A percentile compares a stretch with the other conserved stretches of the same genome.
Evolutionary conservation across 139 green algal genomes (phyloP).

Genomic region (Chlorella sorokiniana): DNA sequence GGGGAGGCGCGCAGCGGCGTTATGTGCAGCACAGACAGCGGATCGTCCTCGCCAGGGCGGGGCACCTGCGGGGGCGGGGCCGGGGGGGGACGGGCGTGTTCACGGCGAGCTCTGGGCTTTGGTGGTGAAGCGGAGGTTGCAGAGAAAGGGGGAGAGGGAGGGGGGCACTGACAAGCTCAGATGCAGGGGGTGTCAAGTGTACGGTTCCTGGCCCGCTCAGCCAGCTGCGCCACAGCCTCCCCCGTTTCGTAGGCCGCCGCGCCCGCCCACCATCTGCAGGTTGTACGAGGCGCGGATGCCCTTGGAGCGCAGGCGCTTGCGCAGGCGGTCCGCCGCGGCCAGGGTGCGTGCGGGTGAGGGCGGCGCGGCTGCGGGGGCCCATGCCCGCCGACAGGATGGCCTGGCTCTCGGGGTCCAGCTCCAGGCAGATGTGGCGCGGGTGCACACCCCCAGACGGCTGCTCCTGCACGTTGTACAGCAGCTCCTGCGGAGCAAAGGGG

Average conservation of each 20-base stretch:
- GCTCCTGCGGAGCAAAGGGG: conserved; percentile 20
- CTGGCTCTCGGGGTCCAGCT: conserved; percentile 45
- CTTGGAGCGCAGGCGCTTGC: conserved; percentile 52
- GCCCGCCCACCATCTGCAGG: conserved; percentile 42
- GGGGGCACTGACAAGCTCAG: not conserved
- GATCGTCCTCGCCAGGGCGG: conserved; percentile 25
- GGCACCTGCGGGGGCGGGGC: conserved; percentile 44
- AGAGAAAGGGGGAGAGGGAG: not conserved
- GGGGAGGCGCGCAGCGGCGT: conserved; percentile 78
- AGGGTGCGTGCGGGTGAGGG: not conserved
- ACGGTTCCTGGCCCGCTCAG: not conserved
- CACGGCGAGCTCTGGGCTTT: not conserved
- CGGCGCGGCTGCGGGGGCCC: conserved; percentile 32
- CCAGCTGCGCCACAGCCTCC: not conserved
- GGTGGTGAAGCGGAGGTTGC: not conserved
- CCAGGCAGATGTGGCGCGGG: conserved; percentile 50
- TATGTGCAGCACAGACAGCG: conserved; percentile 71
- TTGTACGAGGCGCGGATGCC: conserved; percentile 58
- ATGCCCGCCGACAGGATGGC: conserved; percentile 40
- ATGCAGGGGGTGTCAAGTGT: too few relatives aligned
- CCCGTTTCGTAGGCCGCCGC: not conserved
- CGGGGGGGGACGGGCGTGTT: not conserved
- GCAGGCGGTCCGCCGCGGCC: conserved; percentile 49
- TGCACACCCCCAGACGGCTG: conserved; percentile 37
- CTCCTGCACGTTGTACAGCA: conserved; percentile 49